Base-by-base conservation (phyloP, 2,329 filamentous ascomycete species). In the Beauveria medogensis region DNA sequence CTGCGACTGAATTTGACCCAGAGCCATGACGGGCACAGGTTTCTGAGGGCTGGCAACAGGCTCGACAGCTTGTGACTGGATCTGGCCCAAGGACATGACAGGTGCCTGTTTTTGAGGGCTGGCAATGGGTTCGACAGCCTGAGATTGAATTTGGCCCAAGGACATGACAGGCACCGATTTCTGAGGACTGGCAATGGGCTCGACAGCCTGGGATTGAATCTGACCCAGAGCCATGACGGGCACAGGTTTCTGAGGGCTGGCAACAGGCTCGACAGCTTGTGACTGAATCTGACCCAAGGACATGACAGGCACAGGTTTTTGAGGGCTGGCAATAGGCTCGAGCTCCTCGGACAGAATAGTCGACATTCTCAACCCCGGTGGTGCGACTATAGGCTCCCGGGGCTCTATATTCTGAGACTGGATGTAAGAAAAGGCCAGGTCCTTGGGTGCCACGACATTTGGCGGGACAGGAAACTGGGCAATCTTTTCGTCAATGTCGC, bases 401-500 rank as follows among this genome's bases (percentile, higher is more conserved):
- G 79, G 79, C 65, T 78, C 75, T 18, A 82, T 71, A 48, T 72
- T 65, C 66, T 82, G 74, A 2, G 72, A 70, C 43, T 77, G 74
- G 20, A 83, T 76, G 1, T 64, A 66, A 1, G 81, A 82, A 41
- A 82, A 68, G 48, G 68, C 74, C 34, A 82, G 70, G 0, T 71
- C 67, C 5, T 75, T 73, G 1, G 67, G 68, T 1, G 70, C 67
- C 3, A 73, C 67, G n/a, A 77, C 75, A 0, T 74, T 73, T 1
- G 82, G 82, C 5, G 82, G 82, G 14, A 79, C 75, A 2, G 82
- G 81, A 72, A 84, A 84, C 64, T 78, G 77, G 18, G 78, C 77
- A 54, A 85, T 72, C 65, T 79, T 82, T 61, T 79, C 76, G 20
- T 78, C 78, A 69, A 84, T 76, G 66, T 84, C 81, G 66, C 80